Conservation (phyloP, 345 rosid species). For the Eucalyptus grandis region DNA sequence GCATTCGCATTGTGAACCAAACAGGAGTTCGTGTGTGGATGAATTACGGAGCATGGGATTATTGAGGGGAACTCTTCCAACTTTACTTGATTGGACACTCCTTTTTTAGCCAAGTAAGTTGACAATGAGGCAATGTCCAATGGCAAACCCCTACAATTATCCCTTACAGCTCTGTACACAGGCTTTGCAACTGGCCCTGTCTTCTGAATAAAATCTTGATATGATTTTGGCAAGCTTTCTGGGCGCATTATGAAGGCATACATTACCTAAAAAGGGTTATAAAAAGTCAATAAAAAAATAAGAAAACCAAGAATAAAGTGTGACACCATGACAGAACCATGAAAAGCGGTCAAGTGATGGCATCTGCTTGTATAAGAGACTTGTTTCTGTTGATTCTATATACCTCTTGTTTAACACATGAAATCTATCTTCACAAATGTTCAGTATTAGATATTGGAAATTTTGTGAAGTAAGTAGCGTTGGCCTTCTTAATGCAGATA, state of each 20-base stretch:
- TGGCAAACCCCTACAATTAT: constrained; percentile 84
- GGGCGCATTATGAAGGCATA: constrained; percentile 91
- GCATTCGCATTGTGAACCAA: constrained; percentile 78
- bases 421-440: neutral
- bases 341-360: neutral
- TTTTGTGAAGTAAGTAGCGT: neutral
- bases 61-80: constrained; percentile 74
- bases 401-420: neutral
- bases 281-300: neutral
- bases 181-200: constrained; percentile 93
- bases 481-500: neutral
- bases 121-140: constrained; percentile 67
- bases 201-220: constrained; percentile 90
- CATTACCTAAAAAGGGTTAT: constrained; percentile 48
- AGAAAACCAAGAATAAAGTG: neutral
- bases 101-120: constrained; percentile 41
- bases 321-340: neutral
- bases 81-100: constrained; percentile 33
- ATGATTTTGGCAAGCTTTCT: constrained; percentile 93
- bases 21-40: constrained; percentile 77
- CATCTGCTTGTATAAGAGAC: neutral
- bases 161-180: constrained; percentile 87
- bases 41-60: constrained; percentile 87
- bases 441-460: neutral
- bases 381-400: neutral